phyloP scores from a whole-genome alignment of 306 rosid species.

The Trifolium dubium region DNA sequence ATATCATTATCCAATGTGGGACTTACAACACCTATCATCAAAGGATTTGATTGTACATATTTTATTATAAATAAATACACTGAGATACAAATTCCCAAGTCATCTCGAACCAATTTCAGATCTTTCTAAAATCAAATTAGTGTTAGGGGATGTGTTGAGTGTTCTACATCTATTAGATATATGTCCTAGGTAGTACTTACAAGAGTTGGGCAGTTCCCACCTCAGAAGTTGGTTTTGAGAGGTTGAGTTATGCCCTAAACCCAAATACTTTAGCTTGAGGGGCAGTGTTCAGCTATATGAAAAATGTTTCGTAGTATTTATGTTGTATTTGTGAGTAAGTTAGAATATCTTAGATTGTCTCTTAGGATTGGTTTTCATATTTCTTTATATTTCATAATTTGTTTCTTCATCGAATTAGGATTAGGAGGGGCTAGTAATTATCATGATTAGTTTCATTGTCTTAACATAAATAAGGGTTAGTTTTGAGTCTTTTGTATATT shows the following conservation, averaged over 20 bases:
- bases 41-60: background rate
- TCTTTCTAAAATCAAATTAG: background rate
- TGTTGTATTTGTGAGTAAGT: background rate
- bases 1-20: background rate
- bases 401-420: background rate
- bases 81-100: background rate
- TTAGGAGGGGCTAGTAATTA: background rate
- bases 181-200: background rate
- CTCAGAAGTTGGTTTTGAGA: background rate
- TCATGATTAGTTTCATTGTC: background rate
- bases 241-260: too few species aligned
- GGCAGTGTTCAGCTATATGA: background rate
- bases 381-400: background rate
- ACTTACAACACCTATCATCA: background rate
- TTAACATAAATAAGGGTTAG: background rate
- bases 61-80: background rate
- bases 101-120: constrained; percentile 2
- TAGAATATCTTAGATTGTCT: background rate
- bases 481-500: background rate
- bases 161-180: background rate
- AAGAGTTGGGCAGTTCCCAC: background rate
- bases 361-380: background rate
- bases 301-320: background rate
- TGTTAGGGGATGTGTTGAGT: background rate
- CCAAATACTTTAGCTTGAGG: background rate